Evolutionary conservation across 306 rosid genomes (phyloP).

Genomic region (Astragalus membranaceus): DNA sequence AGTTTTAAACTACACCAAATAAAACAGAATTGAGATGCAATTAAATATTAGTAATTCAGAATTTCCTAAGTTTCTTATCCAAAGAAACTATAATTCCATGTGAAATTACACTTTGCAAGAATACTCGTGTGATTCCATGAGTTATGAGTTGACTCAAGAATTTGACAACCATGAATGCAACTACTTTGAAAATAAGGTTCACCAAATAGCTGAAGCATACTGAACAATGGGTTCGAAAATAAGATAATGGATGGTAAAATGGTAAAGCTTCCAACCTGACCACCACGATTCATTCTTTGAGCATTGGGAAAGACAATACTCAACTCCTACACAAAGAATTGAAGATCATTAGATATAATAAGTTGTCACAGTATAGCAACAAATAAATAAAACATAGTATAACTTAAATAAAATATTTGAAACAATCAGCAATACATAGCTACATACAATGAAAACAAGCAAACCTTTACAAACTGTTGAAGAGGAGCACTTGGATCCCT

Average conservation of each 20-base stretch:
- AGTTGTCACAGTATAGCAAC: background rate
- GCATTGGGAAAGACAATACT: constrained; percentile 86
- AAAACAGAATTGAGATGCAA: background rate
- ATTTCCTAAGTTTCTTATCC: background rate
- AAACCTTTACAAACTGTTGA: constrained; percentile 85
- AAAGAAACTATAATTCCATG: background rate
- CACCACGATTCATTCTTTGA: constrained; percentile 87
- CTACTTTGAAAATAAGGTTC: background rate
- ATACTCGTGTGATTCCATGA: no score
- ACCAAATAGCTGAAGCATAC: background rate
- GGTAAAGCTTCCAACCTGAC: constrained; percentile 59
- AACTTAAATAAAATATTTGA: background rate
- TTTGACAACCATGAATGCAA: background rate
- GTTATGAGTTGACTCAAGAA: no score
- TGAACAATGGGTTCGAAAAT: background rate
- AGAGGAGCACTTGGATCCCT: constrained; percentile 91
- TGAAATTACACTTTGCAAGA: background rate
- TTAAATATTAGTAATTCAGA: background rate
- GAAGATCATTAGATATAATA: background rate
- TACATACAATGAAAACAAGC: background rate
- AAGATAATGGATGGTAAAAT: background rate
- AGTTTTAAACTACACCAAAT: background rate
- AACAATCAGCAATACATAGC: background rate
- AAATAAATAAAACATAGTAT: background rate
- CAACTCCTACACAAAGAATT: constrained; percentile 53